phyloP scores from a whole-genome alignment of 331 rosid genomes.

The Spiraea crenata region DNA sequence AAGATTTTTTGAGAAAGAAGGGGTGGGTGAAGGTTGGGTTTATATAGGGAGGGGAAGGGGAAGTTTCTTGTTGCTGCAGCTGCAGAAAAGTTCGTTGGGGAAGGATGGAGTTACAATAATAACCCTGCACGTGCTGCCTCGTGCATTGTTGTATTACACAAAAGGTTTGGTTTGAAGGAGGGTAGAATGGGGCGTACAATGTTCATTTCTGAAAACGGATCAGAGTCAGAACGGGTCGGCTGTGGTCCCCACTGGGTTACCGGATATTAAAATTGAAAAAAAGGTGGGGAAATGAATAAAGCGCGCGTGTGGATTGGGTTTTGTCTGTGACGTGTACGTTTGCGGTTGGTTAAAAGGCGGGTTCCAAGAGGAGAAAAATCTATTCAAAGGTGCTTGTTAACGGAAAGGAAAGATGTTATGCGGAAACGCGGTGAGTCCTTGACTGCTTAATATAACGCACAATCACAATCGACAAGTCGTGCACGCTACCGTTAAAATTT shows the following conservation, averaged over 20 bases:
- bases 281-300: conserved; percentile 29
- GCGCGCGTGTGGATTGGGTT: background rate
- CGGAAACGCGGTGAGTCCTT: conserved; percentile 3
- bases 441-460: background rate
- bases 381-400: background rate
- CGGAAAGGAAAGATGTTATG: background rate
- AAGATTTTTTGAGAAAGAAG: background rate
- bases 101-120: background rate
- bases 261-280: background rate
- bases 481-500: background rate
- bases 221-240: conserved; percentile 17
- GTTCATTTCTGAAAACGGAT: conserved; percentile 19
- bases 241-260: background rate
- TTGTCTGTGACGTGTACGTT: conserved; percentile 4
- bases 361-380: background rate
- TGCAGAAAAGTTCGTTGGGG: background rate
- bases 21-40: background rate
- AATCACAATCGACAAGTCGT: background rate
- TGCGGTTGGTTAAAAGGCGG: background rate
- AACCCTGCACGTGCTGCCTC: background rate
- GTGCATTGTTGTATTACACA: background rate
- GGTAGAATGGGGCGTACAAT: conserved; percentile 21
- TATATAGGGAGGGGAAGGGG: background rate
- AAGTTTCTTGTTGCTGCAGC: too few relatives aligned
- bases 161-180: background rate